These are phyloP conservation scores for Purpureocillium takamizusanense DNA, from an alignment of 2,329 filamentous ascomycete species.

Conservation along the genomic window DNA sequence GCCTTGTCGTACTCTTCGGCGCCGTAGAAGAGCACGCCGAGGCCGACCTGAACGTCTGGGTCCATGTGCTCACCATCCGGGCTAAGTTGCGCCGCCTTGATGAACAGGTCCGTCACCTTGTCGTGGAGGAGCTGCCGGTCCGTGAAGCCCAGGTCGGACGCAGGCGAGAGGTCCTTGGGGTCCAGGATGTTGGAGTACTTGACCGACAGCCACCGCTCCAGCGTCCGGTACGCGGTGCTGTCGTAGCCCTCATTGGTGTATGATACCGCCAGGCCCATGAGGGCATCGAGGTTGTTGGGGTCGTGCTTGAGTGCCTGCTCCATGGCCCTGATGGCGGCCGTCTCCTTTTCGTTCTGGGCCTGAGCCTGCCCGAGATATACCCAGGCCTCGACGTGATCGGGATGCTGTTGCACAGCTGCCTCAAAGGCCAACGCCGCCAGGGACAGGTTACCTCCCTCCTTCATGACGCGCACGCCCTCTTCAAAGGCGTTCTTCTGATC, in stretches of 20 bases:
- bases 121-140: constrained; percentile 85
- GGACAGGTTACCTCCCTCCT: constrained; percentile 86
- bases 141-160: constrained; percentile 85
- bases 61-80: constrained; percentile 94
- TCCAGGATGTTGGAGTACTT: constrained; percentile 83
- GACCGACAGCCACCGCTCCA: constrained; percentile 93
- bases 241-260: constrained; percentile 99
- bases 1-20: constrained; percentile 98
- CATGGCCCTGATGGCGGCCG: constrained; percentile 85
- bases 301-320: constrained; percentile 87
- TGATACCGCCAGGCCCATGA: constrained; percentile 92
- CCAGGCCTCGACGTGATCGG: constrained; percentile 86
- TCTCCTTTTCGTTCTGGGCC: constrained; percentile 97
- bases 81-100: constrained; percentile 82
- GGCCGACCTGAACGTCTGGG: constrained; percentile 92
- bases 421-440: constrained; percentile 92
- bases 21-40: constrained; percentile 95
- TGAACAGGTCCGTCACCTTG: constrained; percentile 84
- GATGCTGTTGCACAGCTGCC: constrained; percentile 84
- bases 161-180: constrained; percentile 61
- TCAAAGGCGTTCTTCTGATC: constrained; percentile 78
- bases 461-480: constrained; percentile 87
- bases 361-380: constrained; percentile 84
- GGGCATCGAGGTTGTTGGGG: constrained; percentile 73
- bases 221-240: constrained; percentile 87